Evolutionary conservation across 495 filamentous ascomycete species (phyloP).

Genomic region (Schizothecium vesticola): DNA sequence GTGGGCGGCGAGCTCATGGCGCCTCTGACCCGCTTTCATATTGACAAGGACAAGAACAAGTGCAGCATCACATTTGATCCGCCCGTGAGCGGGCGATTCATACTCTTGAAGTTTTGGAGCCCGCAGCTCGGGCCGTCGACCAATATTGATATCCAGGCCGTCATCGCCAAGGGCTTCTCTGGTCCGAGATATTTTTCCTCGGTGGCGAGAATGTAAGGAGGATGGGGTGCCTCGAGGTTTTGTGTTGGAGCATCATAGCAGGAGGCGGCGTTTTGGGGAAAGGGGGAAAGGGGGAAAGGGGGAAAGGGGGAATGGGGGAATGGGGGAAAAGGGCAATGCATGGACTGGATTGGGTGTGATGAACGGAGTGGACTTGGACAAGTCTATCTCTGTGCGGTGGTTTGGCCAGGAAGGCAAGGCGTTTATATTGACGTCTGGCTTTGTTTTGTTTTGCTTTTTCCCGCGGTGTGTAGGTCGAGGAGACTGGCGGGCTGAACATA

Average conservation of each 20-base stretch:
- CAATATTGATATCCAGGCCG: constrained; percentile 83
- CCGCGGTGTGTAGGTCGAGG: neutral
- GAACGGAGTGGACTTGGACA: neutral
- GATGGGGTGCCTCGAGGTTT: neutral
- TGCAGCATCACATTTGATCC: constrained; percentile 87
- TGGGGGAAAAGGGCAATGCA: neutral
- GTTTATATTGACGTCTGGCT: neutral
- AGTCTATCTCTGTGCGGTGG: neutral
- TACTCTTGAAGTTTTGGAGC: constrained; percentile 83
- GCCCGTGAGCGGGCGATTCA: constrained; percentile 72
- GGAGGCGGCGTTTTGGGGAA: neutral
- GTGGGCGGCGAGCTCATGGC: constrained; percentile 54
- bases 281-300: neutral
- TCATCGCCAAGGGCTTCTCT: constrained; percentile 73
- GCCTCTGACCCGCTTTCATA: constrained; percentile 74
- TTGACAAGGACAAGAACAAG: constrained; percentile 71
- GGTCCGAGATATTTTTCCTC: constrained; percentile 70
- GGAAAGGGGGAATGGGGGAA: neutral
- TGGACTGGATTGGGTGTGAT: neutral
- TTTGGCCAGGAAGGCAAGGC: neutral
- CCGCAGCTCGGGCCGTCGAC: constrained; percentile 48
- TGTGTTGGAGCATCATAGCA: neutral
- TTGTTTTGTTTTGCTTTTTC: neutral
- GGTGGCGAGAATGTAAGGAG: constrained; percentile 10
- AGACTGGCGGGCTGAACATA: neutral